Evolutionary conservation across 441 rosid species (phyloP), one percentile per base, ranked within the genome.

Genomic region (Jatropha multifida): DNA sequence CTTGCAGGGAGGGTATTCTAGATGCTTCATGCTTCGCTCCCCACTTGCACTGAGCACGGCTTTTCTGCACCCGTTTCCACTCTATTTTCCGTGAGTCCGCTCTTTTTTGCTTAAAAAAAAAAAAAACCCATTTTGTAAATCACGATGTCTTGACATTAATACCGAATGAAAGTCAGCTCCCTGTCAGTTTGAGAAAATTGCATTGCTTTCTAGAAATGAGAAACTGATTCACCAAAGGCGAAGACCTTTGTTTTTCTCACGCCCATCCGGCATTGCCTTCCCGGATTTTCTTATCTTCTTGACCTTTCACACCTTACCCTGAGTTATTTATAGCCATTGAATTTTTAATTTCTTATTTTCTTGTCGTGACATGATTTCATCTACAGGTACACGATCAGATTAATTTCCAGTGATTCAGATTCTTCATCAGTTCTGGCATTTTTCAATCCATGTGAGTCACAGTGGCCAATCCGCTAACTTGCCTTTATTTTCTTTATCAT

Each of bases 1-100:
- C 75, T n/a, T 61, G 77, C 26, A 14, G 69, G 15, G 17, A 46
- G 80, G 70, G 62, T 58, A 72, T 64, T 79, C 88, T 72, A 79
- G 83, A 79, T 44, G 10, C 10, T 44, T 44, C 2, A 11, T 74
- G 79, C 76, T 3, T 8, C 17, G 4, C 51, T 20, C 3, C 0
- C 0, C 0, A 26, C 4, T 15, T 9, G 0, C n/a, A 8, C 13
- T 0, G 38, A 37, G 49, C 13, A 23, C 7, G 41, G 20, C 2
- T 68, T 23, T 51, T 27, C 58, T 32, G 40, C 42, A 3, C 7
- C 23, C 71, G 41, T 23, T 56, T 68, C 2, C 71, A 68, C 26
- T 23, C 5, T 48, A 48, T 23, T 23, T 14, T 5, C 55, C 4
- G 72, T 68, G 58, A 68, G 72, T 42, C 48, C 27, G 48, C 63